Evolutionary conservation across 345 rosid species (phyloP).

Genomic region (Eucalyptus shirleyi): DNA sequence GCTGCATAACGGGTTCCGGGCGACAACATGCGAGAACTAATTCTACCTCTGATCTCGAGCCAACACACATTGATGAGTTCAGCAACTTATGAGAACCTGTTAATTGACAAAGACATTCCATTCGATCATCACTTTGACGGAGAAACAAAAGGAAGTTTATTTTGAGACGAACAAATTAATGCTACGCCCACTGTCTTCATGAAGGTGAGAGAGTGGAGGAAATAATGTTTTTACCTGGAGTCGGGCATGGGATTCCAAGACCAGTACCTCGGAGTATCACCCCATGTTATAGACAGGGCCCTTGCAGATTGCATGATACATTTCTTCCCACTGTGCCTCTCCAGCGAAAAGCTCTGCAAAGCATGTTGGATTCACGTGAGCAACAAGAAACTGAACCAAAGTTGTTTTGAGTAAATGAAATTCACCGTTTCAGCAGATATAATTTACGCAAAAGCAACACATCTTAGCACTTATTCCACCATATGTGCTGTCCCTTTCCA

Average conservation of each 20-base stretch:
- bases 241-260: background rate
- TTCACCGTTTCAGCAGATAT: background rate
- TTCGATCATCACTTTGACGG: background rate
- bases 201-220: background rate
- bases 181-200: background rate
- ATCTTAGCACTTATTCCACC: background rate
- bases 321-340: constrained; percentile 12
- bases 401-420: background rate
- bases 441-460: background rate
- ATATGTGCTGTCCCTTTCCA: background rate
- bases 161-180: background rate
- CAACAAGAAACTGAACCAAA: background rate
- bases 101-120: background rate
- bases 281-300: constrained; percentile 11
- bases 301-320: constrained; percentile 13
- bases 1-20: background rate
- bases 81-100: background rate
- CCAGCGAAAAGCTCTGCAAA: background rate
- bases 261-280: background rate
- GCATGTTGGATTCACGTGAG: background rate
- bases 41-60: background rate
- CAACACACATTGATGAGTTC: background rate
- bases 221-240: background rate
- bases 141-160: background rate
- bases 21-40: background rate